Conservation (phyloP, 164 flowering plant species). For the Hamamelis virginiana region DNA sequence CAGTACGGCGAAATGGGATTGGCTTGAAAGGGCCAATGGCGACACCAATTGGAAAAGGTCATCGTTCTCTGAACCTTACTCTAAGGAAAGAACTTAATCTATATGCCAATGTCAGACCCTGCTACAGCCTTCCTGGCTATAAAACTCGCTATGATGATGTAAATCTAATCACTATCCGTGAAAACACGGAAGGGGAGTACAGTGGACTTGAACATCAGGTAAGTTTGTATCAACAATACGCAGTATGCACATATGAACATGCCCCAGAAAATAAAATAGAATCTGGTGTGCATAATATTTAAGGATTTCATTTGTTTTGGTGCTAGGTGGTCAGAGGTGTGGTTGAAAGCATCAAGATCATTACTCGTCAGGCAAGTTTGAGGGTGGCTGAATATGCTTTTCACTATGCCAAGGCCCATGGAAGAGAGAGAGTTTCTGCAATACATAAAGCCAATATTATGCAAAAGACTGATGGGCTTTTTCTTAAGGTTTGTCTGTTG, state of each 20-base stretch:
- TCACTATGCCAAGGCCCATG: constrained; percentile 85
- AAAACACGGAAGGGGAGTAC: constrained; percentile 98
- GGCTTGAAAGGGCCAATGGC: constrained; percentile 99
- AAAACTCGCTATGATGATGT: constrained; percentile 94
- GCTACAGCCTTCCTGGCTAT: constrained; percentile 90
- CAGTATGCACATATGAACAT: background rate
- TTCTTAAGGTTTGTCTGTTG: constrained; percentile 60
- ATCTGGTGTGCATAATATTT: background rate
- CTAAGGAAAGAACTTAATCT: constrained; percentile 91
- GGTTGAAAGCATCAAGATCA: constrained; percentile 94
- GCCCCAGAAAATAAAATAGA: background rate
- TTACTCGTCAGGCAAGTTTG: constrained; percentile 92
- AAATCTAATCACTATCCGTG: constrained; percentile 88
- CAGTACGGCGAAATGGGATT: constrained; percentile 71
- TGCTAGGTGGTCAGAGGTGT: constrained; percentile 96
- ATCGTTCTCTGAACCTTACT: constrained; percentile 90
- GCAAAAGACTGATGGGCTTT: constrained; percentile 98
- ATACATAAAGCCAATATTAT: constrained; percentile 98
- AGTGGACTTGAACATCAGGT: constrained; percentile 99
- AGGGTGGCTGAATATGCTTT: constrained; percentile 98
- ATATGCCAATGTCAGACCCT: constrained; percentile 96
- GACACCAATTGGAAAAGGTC: constrained; percentile 96
- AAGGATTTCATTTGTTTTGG: constrained; percentile 6
- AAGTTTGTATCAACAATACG: constrained; percentile 23
- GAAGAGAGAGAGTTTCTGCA: constrained; percentile 88